Conservation (phyloP, 2,329 filamentous ascomycete species). For the Eutypa lata region DNA sequence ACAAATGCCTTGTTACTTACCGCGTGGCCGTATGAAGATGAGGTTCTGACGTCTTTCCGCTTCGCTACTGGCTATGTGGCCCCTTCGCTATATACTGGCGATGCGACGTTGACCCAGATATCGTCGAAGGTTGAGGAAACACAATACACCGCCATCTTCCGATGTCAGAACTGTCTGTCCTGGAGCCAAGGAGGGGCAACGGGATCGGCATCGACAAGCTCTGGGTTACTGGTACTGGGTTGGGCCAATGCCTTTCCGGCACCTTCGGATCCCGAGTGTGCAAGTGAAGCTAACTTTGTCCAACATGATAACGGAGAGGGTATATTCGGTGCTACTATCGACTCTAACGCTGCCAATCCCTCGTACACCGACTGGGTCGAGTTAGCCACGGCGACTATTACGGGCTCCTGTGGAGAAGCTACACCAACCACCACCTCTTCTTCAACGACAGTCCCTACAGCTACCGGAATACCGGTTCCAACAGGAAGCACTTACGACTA, state of each 20-base stretch:
- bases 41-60: conserved; percentile 57
- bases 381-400: conserved; percentile 38
- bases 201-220: conserved; percentile 41
- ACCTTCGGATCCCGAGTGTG: conserved; percentile 47
- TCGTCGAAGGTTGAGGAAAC: conserved; percentile 54
- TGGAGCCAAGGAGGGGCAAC: conserved; percentile 50
- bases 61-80: conserved; percentile 57
- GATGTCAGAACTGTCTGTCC: conserved; percentile 56
- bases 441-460: conserved; percentile 17
- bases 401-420: conserved; percentile 28
- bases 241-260: conserved; percentile 50
- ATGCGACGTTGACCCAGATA: conserved; percentile 61
- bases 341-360: conserved; percentile 29
- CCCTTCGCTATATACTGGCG: conserved; percentile 58
- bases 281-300: conserved; percentile 41
- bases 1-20: conserved; percentile 46
- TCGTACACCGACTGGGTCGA: conserved; percentile 41
- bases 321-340: conserved; percentile 44
- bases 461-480: conserved; percentile 13
- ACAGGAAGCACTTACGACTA: conserved; percentile 52
- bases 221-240: conserved; percentile 46
- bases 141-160: conserved; percentile 63
- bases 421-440: conserved; percentile 11
- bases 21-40: conserved; percentile 52
- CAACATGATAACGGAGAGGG: conserved; percentile 54